Base-by-base conservation (phyloP, 306 rosid species). In the Carpinus viminea region DNA sequence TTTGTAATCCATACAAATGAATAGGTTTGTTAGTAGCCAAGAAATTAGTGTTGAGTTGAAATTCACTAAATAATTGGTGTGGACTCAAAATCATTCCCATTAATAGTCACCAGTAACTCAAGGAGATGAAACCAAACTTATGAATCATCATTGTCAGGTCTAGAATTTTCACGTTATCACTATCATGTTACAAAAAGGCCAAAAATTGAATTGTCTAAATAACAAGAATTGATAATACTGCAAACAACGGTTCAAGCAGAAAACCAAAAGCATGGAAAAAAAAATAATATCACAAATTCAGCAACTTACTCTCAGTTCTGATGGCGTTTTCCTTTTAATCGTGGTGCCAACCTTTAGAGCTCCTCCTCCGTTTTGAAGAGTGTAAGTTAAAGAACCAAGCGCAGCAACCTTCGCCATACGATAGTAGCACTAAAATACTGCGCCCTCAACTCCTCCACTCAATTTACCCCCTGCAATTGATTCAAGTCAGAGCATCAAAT, bases 261-360 rank as follows among this genome's bases (percentile, higher is more conserved):
- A 66, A 12, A 38, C 50, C 26, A 47, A 4, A 47, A 12, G 74
- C 3, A 8, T 65, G 21, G 3, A 36, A 1, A 73, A 61, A 54
- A 11, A 18, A 51, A 46, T 53, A 70, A 75, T 9, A 7, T 18
- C 28, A 51, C 15, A 6, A 54, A 18, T 34, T 70, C 13, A 38
- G n/a, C 47, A 73, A 41, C 85, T 70, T 59, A 89, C 89, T 81
- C 90, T 80, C 70, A 95, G 90, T 84, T 93, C 90, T 0, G 96
- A 95, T 31, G 98, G 97, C 8, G 98, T 91, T 84, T 95, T 92
- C 88, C 93, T 86, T 70, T 87, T 95, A 50, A 43, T 85, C 72
- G 80, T 54, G 7, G 86, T 51, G 18, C 83, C 87, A 76, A 74
- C 83, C 75, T 85, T 91, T 38, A 79, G 43, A 74, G 84, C 76